Evolutionary conservation across 768 basidiomycete genomes (phyloP).

Genomic region (Russula foetens): DNA sequence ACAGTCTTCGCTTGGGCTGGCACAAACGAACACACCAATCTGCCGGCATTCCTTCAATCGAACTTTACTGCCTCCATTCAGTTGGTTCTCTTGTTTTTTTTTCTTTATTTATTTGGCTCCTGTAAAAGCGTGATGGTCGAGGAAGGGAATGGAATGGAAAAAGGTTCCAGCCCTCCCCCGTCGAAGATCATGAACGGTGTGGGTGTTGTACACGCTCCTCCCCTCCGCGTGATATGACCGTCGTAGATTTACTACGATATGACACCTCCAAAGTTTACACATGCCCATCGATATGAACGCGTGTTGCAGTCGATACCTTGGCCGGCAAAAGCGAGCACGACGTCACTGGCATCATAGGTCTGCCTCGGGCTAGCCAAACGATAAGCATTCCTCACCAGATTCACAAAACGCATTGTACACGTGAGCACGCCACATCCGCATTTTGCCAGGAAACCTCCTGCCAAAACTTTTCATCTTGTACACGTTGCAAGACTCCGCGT

Average conservation of each 20-base stretch:
- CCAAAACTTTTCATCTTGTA: slow-evolving; percentile 16
- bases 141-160: slow-evolving; percentile 2
- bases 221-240: slow-evolving; percentile 6
- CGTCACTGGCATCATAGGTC: slow-evolving; percentile 18
- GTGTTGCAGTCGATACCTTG: neutral
- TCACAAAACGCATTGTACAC: slow-evolving; percentile 17
- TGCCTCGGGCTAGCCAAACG: slow-evolving; percentile 18
- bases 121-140: neutral
- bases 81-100: neutral
- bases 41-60: slow-evolving; percentile 12
- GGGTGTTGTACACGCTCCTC: slow-evolving; percentile 9
- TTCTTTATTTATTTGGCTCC: neutral
- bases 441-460: slow-evolving; percentile 16
- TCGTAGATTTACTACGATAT: slow-evolving; percentile 12
- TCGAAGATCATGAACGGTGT: slow-evolving; percentile 2
- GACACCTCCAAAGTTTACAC: slow-evolving; percentile 6
- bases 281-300: slow-evolving; percentile 16
- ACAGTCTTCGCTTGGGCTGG: slow-evolving; percentile 4
- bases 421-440: slow-evolving; percentile 20
- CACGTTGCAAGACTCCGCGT: slow-evolving; percentile 19
- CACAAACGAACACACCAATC: neutral
- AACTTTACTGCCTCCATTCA: slow-evolving; percentile 10
- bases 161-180: neutral
- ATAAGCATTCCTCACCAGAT: slow-evolving; percentile 19
- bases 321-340: slow-evolving; percentile 7